These are phyloP conservation scores for Alternaria ethzedia DNA, from an alignment of 2,329 filamentous ascomycete genomes.

Conservation along the genomic window DNA sequence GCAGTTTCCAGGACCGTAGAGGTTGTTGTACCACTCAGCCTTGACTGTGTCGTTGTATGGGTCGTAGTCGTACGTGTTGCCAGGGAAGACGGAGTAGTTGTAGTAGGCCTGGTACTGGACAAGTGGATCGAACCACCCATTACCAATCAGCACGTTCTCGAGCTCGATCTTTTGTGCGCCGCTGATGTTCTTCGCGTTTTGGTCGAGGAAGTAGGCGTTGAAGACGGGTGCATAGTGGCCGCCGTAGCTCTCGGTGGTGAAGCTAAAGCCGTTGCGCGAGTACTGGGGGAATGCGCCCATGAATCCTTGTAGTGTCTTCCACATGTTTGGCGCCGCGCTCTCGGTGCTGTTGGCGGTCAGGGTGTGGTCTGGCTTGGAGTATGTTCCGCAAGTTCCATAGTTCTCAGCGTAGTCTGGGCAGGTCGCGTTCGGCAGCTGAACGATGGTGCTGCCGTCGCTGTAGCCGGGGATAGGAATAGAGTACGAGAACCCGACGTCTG, in stretches of 20 bases:
- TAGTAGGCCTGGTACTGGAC: slow-evolving; percentile 64
- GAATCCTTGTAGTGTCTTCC: slow-evolving; percentile 67
- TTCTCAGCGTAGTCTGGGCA: slow-evolving; percentile 59
- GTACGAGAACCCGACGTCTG: slow-evolving; percentile 66
- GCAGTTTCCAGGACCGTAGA: slow-evolving; percentile 68
- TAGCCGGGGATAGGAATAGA: slow-evolving; percentile 53
- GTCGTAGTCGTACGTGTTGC: slow-evolving; percentile 63
- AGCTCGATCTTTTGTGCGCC: slow-evolving; percentile 58
- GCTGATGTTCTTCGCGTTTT: slow-evolving; percentile 53
- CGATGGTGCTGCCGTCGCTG: slow-evolving; percentile 44
- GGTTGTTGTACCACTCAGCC: slow-evolving; percentile 62
- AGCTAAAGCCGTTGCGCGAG: slow-evolving; percentile 58
- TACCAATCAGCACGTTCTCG: slow-evolving; percentile 61
- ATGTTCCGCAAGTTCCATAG: slow-evolving; percentile 61
- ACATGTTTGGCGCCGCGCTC: slow-evolving; percentile 64
- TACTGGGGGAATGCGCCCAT: slow-evolving; percentile 64
- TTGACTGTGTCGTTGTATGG: slow-evolving; percentile 60
- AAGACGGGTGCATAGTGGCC: slow-evolving; percentile 66
- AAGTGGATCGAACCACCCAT: slow-evolving; percentile 65
- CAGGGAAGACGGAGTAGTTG: slow-evolving; percentile 63
- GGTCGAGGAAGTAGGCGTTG: slow-evolving; percentile 56
- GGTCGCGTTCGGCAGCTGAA: slow-evolving; percentile 54
- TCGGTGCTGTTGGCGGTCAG: slow-evolving; percentile 61
- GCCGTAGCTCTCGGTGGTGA: slow-evolving; percentile 64
- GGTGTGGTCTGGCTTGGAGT: slow-evolving; percentile 58